Conservation (phyloP, 768 basidiomycete species). For the Lyophyllum atratum region DNA sequence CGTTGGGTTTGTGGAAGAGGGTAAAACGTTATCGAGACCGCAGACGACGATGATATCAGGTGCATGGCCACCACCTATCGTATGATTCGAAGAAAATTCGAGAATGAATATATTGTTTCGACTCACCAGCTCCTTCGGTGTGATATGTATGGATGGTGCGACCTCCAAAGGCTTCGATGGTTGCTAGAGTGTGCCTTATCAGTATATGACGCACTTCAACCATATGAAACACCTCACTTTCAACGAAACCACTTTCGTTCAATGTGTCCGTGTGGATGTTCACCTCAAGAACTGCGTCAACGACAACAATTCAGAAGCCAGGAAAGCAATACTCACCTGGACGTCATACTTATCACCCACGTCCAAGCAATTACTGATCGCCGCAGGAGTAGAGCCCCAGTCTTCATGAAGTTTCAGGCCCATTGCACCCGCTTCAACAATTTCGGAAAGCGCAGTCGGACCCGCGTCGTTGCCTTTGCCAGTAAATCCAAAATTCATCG, state of each 20-base stretch:
- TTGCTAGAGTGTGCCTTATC: constrained; percentile 49
- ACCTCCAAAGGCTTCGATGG: constrained; percentile 85
- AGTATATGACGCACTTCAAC: not conserved
- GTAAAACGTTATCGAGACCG: constrained; percentile 84
- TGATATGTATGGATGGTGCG: constrained; percentile 98
- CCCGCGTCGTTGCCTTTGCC: constrained; percentile 96
- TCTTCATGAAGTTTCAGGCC: constrained; percentile 98
- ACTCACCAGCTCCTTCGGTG: constrained; percentile 86
- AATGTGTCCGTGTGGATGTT: constrained; percentile 98
- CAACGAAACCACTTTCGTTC: constrained; percentile 97
- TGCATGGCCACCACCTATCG: constrained; percentile 86
- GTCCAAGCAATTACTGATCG: constrained; percentile 74
- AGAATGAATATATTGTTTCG: not conserved
- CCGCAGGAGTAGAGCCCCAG: constrained; percentile 90
- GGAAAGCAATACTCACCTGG: constrained; percentile 55
- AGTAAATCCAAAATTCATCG: constrained; percentile 94
- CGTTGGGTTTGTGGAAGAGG: constrained; percentile 97
- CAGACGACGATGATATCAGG: constrained; percentile 99
- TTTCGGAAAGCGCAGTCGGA: constrained; percentile 53
- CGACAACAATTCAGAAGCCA: not conserved
- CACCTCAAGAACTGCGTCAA: constrained; percentile 44
- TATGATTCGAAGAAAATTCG: not conserved
- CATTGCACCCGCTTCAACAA: constrained; percentile 19
- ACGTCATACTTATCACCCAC: constrained; percentile 93
- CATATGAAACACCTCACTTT: constrained; percentile 55